Percentiles rank a stretch among this genome's conserved stretches.
phyloP scores from a whole-genome alignment of 257 asterid genomes.

The Euphrasia confusa region DNA sequence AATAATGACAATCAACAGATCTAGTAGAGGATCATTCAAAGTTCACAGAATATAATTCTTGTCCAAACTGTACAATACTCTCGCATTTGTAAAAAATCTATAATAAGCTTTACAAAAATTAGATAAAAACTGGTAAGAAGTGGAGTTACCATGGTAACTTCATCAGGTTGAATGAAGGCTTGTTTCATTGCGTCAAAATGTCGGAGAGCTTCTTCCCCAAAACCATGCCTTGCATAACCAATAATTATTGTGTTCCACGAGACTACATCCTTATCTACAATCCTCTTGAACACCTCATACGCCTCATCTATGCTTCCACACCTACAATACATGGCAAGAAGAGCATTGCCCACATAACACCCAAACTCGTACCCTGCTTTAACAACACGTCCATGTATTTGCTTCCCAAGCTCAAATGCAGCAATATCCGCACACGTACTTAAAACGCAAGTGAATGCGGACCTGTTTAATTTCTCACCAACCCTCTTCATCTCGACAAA shows the following conservation, averaged over 20 bases:
- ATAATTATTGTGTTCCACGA: slow-evolving; percentile 89
- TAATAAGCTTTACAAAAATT: background rate
- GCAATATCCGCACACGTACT: slow-evolving; percentile 90
- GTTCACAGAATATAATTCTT: background rate
- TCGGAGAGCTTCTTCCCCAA: slow-evolving; percentile 63
- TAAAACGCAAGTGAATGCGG: slow-evolving; percentile 58
- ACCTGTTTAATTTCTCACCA: slow-evolving; percentile 61
- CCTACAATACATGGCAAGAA: slow-evolving; percentile 86
- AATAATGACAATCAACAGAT: slow-evolving; percentile 5
- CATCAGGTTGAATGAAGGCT: slow-evolving; percentile 56
- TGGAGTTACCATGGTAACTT: slow-evolving; percentile 73
- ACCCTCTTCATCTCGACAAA: slow-evolving; percentile 58
- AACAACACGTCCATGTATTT: slow-evolving; percentile 61
- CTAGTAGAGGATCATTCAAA: background rate
- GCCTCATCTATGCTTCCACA: slow-evolving; percentile 93
- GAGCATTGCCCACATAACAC: slow-evolving; percentile 81
- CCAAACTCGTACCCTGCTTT: slow-evolving; percentile 83
- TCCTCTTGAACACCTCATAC: slow-evolving; percentile 45
- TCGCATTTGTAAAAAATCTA: background rate
- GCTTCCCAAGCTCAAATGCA: slow-evolving; percentile 86
- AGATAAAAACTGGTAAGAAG: background rate
- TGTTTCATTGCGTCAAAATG: slow-evolving; percentile 63
- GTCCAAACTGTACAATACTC: background rate
- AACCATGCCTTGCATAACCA: slow-evolving; percentile 94
- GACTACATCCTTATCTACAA: slow-evolving; percentile 66